Evolutionary conservation across 768 basidiomycete species (phyloP).

Genomic region (Leccinum barrowsii): DNA sequence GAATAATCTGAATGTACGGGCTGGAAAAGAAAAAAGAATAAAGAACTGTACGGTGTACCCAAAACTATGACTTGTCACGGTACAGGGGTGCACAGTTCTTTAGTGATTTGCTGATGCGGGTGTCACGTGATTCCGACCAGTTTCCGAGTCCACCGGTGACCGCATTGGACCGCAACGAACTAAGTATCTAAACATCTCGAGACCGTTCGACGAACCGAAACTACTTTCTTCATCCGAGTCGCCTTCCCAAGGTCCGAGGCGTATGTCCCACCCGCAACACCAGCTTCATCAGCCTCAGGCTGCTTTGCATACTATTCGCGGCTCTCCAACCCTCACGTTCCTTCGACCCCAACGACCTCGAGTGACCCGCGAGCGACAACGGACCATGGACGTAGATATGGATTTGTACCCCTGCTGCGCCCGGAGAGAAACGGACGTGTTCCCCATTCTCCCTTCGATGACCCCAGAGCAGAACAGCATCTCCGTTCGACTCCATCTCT

Average conservation of each 20-base stretch:
- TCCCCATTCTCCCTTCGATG: constrained; percentile 31
- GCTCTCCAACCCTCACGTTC: constrained; percentile 65
- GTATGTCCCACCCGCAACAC: constrained; percentile 39
- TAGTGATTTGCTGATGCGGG: too few species aligned
- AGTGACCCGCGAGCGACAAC: constrained; percentile 79
- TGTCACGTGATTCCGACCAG: too few species aligned
- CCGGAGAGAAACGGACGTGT: constrained; percentile 55
- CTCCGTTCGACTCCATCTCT: constrained; percentile 41
- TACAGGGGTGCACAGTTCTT: too few species aligned
- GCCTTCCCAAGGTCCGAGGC: constrained; percentile 38
- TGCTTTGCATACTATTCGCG: constrained; percentile 39
- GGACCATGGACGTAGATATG: constrained; percentile 85
- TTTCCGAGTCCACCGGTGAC: too few species aligned
- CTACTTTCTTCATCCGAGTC: constrained; percentile 33
- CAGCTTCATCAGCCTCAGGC: constrained; percentile 33
- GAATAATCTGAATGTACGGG: too few species aligned
- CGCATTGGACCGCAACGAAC: constrained; percentile 51
- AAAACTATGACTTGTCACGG: too few species aligned
- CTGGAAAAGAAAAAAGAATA: too few species aligned
- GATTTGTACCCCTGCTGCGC: constrained; percentile 75
- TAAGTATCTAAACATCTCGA: constrained; percentile 31
- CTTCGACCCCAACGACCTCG: constrained; percentile 66
- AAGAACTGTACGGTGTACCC: too few species aligned
- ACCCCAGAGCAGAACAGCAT: constrained; percentile 31
- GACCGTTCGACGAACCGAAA: constrained; percentile 29